Base-by-base conservation (phyloP, 495 filamentous ascomycete genomes). In the Hypomontagnella submonticulosa region DNA sequence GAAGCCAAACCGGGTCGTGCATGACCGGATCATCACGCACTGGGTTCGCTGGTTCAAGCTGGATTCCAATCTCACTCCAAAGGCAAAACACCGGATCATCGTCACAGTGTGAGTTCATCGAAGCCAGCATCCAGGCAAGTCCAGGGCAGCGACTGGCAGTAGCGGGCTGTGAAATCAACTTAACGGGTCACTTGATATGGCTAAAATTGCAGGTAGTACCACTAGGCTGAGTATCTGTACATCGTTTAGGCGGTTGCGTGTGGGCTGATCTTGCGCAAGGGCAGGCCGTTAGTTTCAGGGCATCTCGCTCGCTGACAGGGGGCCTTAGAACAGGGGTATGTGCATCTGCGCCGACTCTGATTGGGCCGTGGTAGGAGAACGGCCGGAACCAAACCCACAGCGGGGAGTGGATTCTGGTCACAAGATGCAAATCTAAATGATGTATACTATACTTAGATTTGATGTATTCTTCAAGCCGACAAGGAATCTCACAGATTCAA, bases 221-320 rank as follows among this genome's bases (percentile, higher is more conserved):
- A 20, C 40, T 34, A 49, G 42, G 20, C 43, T 49, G 55, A 49
- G 65, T 63, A 63, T 18, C 60, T 60, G 23, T 64, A 64, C 66
- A 18, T 63, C 32, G 30, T 48, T 42, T 58, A 46, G 43, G 34
- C 66, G 54, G 55, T 61, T 58, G 12, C 27, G 32, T 18, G 52
- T 69, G 60, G 56, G 60, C 66, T 69, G 66, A 69, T 69, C 60
- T 69, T 61, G 44, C 46, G 51, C 66, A 69, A 64, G 66, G 60
- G 66, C 66, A 52, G 4, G 50, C 44, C 55, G 13, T 61, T 64
- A 57, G 56, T 69, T 69, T 61, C 66, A 69, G 66, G 66, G 66
- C 66, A 64, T 55, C 36, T 43, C 10, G 40, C 50, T 53, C 56
- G 37, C 56, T 60, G 55, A 69, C 66, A 64, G 40, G 60, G 65